Evolutionary conservation across 768 basidiomycete species (phyloP), one percentile per base, ranked within the genome.

Genomic region (Butyriboletus loyo): DNA sequence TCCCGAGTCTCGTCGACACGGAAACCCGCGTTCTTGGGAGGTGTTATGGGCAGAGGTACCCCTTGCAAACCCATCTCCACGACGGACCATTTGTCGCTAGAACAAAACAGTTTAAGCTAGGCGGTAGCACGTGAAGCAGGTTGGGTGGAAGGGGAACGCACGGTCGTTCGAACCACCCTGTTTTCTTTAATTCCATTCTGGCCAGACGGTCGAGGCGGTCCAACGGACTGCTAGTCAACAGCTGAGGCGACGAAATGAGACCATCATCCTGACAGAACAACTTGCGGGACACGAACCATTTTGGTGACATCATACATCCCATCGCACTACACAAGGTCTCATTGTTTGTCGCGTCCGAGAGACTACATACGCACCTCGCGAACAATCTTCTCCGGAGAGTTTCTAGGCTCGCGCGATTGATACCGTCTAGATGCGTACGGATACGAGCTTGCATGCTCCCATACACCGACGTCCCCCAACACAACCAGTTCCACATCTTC

Each of bases 111-210:
- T 21, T 21, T 17, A 14, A 46, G 22, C 30, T 3, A 30, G 10
- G 21, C 9, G 7, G 17, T 6, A 24, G n/a, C 36, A n/a, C 15
- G 2, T 19, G 17, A 35, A 19, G 31, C 25, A 19, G 22, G 1
- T 10, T 11, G 4, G 14, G 3, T n/a, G 1, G 0, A 9, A 0
- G 19, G 11, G 9, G 3, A 15, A 54, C 66, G 7, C 44, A 67
- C 66, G 27, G 36, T 58, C 67, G 65, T 55, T 67, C 66, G 6
- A 67, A 54, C 66, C 66, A 67, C 21, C 68, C 68, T 5, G 63
- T 57, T 38, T 61, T 69, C 55, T 67, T 69, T 9, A 67, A 37
- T 25, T 67, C 68, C 40, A 55, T 56, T 28, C 66, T 54, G 2
- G 68, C 66, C 46, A 67, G 41, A 2, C 58, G 59, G 35, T 67